phyloP scores from a whole-genome alignment of 2,329 filamentous ascomycete species.

The Penicillium sp. region DNA sequence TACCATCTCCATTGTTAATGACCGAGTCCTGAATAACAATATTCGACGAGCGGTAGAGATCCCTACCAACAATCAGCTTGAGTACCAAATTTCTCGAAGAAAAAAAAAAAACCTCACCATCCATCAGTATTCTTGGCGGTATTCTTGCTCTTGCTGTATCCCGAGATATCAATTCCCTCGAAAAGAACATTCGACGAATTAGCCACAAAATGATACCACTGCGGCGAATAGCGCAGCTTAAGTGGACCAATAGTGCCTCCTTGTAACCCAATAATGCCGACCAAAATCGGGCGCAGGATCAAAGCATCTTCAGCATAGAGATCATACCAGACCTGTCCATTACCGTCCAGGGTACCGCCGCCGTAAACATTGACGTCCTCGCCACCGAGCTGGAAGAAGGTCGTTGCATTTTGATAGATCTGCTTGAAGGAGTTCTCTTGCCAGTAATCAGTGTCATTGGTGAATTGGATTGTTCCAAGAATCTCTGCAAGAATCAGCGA shows the following conservation, averaged over 20 bases:
- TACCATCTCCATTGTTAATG: conserved; percentile 67
- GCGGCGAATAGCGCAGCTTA: conserved; percentile 63
- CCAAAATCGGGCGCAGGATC: conserved; percentile 62
- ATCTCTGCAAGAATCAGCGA: conserved; percentile 49
- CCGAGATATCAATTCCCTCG: conserved; percentile 64
- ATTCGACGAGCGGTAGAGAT: conserved; percentile 59
- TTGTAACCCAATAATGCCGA: conserved; percentile 62
- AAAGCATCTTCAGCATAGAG: conserved; percentile 62
- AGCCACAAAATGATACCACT: conserved; percentile 69
- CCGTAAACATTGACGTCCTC: conserved; percentile 71
- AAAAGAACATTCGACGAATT: conserved; percentile 69
- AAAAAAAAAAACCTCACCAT: conserved; percentile 43
- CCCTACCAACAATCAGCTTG: conserved; percentile 22
- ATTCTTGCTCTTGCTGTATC: conserved; percentile 57
- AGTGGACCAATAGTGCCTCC: conserved; percentile 64
- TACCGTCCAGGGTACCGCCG: conserved; percentile 66
- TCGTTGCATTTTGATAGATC: conserved; percentile 67
- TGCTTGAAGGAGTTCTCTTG: conserved; percentile 66
- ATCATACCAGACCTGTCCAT: conserved; percentile 69
- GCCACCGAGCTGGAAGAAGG: conserved; percentile 70
- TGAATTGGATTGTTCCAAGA: conserved; percentile 65
- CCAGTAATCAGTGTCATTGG: conserved; percentile 72
- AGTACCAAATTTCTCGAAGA: not conserved
- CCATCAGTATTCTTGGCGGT: conserved; percentile 69
- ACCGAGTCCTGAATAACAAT: conserved; percentile 70